Percentiles rank a stretch among this genome's conserved stretches.
These are phyloP conservation scores for Pichia paraexigua DNA, from an alignment of 805 yeast species.

Conservation along the genomic window DNA sequence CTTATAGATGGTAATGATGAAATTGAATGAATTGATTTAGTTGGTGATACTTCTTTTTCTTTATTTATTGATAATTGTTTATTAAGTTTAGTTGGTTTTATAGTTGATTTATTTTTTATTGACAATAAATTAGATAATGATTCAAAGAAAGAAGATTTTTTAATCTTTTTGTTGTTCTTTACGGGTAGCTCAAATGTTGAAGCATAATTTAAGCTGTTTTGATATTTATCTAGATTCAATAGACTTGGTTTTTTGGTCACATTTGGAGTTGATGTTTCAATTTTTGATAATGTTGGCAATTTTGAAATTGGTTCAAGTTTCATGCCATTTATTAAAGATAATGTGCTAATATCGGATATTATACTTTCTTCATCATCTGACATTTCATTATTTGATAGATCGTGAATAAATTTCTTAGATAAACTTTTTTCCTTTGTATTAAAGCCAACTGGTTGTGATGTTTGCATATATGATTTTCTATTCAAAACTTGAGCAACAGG, in stretches of 20 bases:
- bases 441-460: background rate
- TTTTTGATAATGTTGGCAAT: background rate
- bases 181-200: no score
- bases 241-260: background rate
- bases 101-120: background rate
- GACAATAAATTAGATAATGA: conserved; percentile 4
- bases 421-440: background rate
- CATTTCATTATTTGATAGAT: conserved; percentile 2
- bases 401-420: conserved; percentile 3
- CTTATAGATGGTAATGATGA: background rate
- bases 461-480: background rate
- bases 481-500: background rate
- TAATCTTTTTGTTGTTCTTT: conserved; percentile 8
- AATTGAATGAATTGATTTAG: conserved; percentile 1
- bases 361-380: conserved; percentile 8
- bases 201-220: background rate
- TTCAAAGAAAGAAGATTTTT: conserved; percentile 22
- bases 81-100: background rate
- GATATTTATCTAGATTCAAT: conserved; percentile 3
- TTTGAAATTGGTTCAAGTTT: background rate
- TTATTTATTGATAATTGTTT: background rate
- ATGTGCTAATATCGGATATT: background rate
- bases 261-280: background rate
- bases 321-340: background rate
- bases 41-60: conserved; percentile 1